A percentile compares a stretch with the other conserved stretches of the same genome.
Evolutionary conservation across 208 protist genomes (phyloP).

Genomic region (Trypanosoma scelopori): DNA sequence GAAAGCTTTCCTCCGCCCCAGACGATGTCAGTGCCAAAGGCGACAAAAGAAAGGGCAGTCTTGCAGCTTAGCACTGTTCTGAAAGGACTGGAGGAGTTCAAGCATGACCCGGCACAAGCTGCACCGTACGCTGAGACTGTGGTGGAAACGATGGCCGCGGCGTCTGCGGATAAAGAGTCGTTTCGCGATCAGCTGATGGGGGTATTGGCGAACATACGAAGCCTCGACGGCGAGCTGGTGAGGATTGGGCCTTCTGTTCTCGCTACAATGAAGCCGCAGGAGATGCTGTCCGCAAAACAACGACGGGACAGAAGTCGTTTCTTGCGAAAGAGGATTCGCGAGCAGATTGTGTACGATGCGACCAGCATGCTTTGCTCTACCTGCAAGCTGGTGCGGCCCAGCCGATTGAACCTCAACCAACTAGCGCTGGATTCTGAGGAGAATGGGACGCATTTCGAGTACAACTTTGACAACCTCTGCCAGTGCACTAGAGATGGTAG

Average conservation of each 20-base stretch:
- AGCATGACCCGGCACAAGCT: constrained; percentile 29
- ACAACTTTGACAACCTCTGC: constrained; percentile 88
- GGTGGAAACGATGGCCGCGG: constrained; percentile 35
- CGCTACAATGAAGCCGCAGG: constrained; percentile 67
- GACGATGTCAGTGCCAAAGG: constrained; percentile 19
- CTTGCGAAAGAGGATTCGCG: constrained; percentile 72
- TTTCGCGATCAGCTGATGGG: constrained; percentile 76
- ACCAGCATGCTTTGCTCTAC: constrained; percentile 83
- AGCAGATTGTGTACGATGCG: constrained; percentile 73
- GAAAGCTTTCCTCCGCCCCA: neutral
- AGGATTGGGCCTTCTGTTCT: constrained; percentile 40
- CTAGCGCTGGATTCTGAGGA: constrained; percentile 87
- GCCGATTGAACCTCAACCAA: constrained; percentile 87
- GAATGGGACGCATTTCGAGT: constrained; percentile 89
- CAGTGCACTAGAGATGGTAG: constrained; percentile 64
- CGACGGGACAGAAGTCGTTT: constrained; percentile 41
- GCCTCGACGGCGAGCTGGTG: constrained; percentile 64
- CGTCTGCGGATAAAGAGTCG: constrained; percentile 39
- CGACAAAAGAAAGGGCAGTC: constrained; percentile 27
- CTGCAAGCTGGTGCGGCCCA: constrained; percentile 77
- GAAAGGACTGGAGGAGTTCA: constrained; percentile 59
- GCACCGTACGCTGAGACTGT: constrained; percentile 46
- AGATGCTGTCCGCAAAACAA: constrained; percentile 71
- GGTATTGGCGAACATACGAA: constrained; percentile 72
- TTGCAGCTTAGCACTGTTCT: constrained; percentile 44